phyloP scores from a whole-genome alignment of 352 stramenopile species.

The Pythium coloratum region DNA sequence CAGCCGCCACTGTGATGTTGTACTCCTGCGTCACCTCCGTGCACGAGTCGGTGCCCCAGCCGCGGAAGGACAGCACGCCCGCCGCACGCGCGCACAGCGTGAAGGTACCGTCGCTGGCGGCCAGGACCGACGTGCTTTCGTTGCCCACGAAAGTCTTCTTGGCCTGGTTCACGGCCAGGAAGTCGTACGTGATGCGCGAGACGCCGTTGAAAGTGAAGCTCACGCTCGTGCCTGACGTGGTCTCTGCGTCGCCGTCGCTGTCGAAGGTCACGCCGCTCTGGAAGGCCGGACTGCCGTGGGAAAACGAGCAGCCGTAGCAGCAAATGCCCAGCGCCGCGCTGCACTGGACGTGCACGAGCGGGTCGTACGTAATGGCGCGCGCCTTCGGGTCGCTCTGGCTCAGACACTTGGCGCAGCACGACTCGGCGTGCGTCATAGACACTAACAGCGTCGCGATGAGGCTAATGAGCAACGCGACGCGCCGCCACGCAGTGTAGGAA shows the following conservation, averaged over 20 bases:
- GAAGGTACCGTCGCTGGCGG: conserved; percentile 16
- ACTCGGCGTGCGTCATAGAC: background rate
- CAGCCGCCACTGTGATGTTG: conserved; percentile 22
- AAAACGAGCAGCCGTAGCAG: conserved; percentile 50
- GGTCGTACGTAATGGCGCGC: conserved; percentile 42
- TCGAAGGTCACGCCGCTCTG: conserved; percentile 40
- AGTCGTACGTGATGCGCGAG: conserved; percentile 30
- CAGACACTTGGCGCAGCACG: conserved; percentile 47
- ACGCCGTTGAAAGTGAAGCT: conserved; percentile 23
- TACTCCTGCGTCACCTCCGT: conserved; percentile 28
- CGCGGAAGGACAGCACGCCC: conserved; percentile 26
- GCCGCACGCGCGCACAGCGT: conserved; percentile 14
- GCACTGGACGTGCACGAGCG: conserved; percentile 45
- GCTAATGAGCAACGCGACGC: background rate
- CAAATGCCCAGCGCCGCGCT: conserved; percentile 41
- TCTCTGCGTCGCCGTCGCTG: conserved; percentile 26
- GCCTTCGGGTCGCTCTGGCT: conserved; percentile 37
- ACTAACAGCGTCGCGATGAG: background rate
- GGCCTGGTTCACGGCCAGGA: conserved; percentile 27
- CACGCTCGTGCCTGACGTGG: conserved; percentile 31
- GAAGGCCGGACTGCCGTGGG: conserved; percentile 36
- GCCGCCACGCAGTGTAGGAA: background rate
- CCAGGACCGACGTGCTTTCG: conserved; percentile 26
- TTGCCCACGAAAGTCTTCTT: conserved; percentile 29
- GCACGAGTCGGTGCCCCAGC: conserved; percentile 31